phyloP scores from a whole-genome alignment of 805 yeast genomes.

The Hanseniaspora thailandica region DNA sequence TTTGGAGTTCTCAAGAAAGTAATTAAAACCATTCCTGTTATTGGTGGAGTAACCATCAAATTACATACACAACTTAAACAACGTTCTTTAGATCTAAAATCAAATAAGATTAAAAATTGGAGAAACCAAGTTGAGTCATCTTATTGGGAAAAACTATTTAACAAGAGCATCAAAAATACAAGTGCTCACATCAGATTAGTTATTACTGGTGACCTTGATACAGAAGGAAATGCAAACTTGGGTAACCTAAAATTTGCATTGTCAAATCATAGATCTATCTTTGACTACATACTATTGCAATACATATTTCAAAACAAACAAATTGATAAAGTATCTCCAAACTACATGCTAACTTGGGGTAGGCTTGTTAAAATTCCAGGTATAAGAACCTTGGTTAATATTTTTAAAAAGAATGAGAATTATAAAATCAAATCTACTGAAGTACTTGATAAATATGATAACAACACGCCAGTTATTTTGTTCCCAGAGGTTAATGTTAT shows the following conservation, averaged over 20 bases:
- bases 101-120: neutral
- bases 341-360: slow-evolving; percentile 58
- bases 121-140: neutral
- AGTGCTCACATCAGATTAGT: neutral
- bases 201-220: neutral
- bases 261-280: slow-evolving; percentile 53
- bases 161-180: neutral
- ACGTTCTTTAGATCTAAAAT: neutral
- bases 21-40: neutral
- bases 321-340: slow-evolving; percentile 24
- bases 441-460: slow-evolving; percentile 25
- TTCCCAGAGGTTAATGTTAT: slow-evolving; percentile 81
- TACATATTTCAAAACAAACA: slow-evolving; percentile 15
- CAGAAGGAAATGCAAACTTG: neutral
- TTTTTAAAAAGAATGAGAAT: slow-evolving; percentile 55
- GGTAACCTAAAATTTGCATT: neutral
- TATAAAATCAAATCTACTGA: slow-evolving; percentile 35
- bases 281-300: slow-evolving; percentile 51
- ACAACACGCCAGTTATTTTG: slow-evolving; percentile 37
- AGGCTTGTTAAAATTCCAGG: slow-evolving; percentile 51
- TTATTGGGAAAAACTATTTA: neutral
- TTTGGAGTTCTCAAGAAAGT: neutral
- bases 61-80: neutral
- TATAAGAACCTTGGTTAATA: slow-evolving; percentile 34
- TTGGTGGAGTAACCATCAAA: neutral